Evolutionary conservation across 202 grass and related monocot genomes (phyloP).

Genomic region (Panicum virgatum): DNA sequence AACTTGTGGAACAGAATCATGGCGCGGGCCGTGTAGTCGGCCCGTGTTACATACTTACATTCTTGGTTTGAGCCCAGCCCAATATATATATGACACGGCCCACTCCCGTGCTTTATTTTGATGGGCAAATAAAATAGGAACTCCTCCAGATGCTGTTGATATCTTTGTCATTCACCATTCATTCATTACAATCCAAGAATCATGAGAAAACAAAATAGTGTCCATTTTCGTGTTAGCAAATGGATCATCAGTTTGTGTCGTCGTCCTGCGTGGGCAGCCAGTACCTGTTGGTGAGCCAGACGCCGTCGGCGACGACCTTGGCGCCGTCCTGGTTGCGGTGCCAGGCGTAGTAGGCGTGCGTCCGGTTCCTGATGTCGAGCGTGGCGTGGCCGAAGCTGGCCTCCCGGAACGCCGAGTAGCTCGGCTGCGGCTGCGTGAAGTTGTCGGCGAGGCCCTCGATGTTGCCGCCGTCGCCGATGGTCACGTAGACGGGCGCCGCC

Average conservation of each 20-base stretch:
- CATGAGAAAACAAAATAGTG: too few species aligned
- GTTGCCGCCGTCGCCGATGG: slow-evolving; percentile 75
- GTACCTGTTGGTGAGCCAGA: slow-evolving; percentile 80
- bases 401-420: slow-evolving; percentile 86
- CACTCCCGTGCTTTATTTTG: too few species aligned
- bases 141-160: too few species aligned
- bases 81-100: too few species aligned
- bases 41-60: too few species aligned
- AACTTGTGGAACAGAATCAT: too few species aligned
- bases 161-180: too few species aligned
- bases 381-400: slow-evolving; percentile 87
- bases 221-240: too few species aligned
- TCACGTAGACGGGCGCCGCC: slow-evolving; percentile 61
- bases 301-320: slow-evolving; percentile 59
- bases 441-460: slow-evolving; percentile 65
- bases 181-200: too few species aligned
- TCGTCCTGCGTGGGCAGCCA: slow-evolving; percentile 53
- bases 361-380: slow-evolving; percentile 81
- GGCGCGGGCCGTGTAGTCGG: too few species aligned
- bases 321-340: slow-evolving; percentile 82
- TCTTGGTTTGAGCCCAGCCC: too few species aligned
- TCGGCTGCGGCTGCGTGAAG: slow-evolving; percentile 64
- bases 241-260: slow-evolving; percentile 28
- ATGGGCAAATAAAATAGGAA: too few species aligned
- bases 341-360: slow-evolving; percentile 76